phyloP scores from a whole-genome alignment of 2,329 filamentous ascomycete species.

The Ophiostoma fasciatum region DNA sequence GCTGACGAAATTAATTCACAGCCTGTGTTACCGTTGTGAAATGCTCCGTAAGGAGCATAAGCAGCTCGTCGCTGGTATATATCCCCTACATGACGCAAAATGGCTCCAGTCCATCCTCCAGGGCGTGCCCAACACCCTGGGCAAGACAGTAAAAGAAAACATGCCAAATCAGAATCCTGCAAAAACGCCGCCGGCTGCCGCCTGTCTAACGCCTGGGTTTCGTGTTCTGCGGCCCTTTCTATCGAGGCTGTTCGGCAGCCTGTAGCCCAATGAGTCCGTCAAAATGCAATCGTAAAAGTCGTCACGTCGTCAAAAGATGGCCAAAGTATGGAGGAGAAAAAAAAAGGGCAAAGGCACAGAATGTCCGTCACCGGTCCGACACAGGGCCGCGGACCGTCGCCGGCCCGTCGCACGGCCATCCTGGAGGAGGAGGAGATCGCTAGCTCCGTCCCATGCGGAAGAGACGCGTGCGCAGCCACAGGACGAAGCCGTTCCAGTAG shows the following conservation, averaged over 20 bases:
- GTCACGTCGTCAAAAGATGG: conserved; percentile 4
- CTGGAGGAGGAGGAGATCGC: neutral
- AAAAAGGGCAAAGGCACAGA: neutral
- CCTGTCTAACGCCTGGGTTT: neutral
- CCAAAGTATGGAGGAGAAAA: neutral
- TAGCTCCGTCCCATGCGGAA: conserved; percentile 16
- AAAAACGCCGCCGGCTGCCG: conserved; percentile 4
- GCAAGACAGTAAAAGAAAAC: too few species aligned
- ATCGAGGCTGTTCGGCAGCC: neutral
- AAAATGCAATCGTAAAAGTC: conserved; percentile 5
- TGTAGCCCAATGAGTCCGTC: neutral
- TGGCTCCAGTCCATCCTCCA: too few species aligned
- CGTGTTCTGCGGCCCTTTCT: conserved; percentile 4
- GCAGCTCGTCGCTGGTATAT: too few species aligned
- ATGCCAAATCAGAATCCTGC: neutral
- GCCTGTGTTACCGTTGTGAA: too few species aligned
- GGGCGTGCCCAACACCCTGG: too few species aligned
- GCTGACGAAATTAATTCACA: too few species aligned
- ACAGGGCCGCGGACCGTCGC: too few species aligned
- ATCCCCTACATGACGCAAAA: too few species aligned
- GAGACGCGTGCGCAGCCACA: conserved; percentile 48
- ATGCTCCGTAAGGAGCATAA: too few species aligned
- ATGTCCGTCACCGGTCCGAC: too few species aligned
- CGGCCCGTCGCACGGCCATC: too few species aligned
- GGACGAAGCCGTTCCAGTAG: conserved; percentile 47